phyloP scores from a whole-genome alignment of 306 rosid genomes.

The Cucurbita maxima region DNA sequence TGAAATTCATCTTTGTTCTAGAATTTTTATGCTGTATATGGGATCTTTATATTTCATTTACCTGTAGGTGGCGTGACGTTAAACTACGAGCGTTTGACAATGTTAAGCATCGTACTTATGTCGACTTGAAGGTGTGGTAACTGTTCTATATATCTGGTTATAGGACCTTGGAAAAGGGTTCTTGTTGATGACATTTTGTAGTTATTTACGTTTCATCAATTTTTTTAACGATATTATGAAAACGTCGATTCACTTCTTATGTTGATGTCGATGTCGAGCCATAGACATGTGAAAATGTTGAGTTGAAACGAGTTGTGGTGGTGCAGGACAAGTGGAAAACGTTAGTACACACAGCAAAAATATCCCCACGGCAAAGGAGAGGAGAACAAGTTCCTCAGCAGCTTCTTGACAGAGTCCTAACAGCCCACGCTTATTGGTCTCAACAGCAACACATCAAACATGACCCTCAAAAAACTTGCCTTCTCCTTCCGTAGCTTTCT shows the following conservation, averaged over 20 bases:
- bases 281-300: too few species aligned
- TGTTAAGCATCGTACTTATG: conserved; percentile 79
- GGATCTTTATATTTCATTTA: background rate
- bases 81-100: conserved; percentile 63
- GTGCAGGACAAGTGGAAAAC: conserved; percentile 91
- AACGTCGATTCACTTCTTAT: too few species aligned
- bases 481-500: conserved; percentile 12
- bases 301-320: too few species aligned
- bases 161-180: background rate
- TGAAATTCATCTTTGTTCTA: background rate
- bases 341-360: conserved; percentile 82
- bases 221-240: too few species aligned
- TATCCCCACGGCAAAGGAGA: conserved; percentile 84
- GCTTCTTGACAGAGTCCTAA: conserved; percentile 69
- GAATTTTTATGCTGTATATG: background rate
- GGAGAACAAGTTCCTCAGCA: conserved; percentile 89
- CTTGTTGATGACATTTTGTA: background rate
- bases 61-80: conserved; percentile 89
- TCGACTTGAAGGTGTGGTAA: conserved; percentile 68
- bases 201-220: too few species aligned
- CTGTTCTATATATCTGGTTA: background rate
- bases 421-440: conserved; percentile 72
- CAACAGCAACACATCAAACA: conserved; percentile 12
- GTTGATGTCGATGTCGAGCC: too few species aligned
- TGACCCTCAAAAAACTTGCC: conserved; percentile 32